Evolutionary conservation across 2,329 filamentous ascomycete species (phyloP), one percentile per base, ranked within the genome.

Genomic region (Elsinoe ampelina): DNA sequence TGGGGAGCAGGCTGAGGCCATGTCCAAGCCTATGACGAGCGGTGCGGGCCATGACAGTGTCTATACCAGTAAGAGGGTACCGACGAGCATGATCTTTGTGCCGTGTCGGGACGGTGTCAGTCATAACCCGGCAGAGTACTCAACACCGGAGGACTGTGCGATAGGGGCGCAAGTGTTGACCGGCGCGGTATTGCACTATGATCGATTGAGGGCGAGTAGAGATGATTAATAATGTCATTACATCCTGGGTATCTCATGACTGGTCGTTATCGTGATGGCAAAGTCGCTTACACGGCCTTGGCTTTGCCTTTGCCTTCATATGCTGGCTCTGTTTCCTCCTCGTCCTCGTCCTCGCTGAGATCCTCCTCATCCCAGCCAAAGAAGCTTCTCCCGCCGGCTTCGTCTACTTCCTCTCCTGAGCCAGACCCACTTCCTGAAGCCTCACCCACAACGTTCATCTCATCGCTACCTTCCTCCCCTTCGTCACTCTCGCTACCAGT

Each of bases 301-400:
- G 59, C 67, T 58, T 64, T 68, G 65, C 70, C 64, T 71, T 78
- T 61, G 61, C 74, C 65, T 58, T 72, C 67, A 15, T 61, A 58
- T 12, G 47, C 56, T 3, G 36, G 30, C 13, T 51, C 47, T 38
- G 51, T 20, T 15, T 59, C 60, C 13, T 54, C 58, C n/a, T 58
- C 70, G 3, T 72, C 71, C 8, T 74, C 74, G 12, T 77, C 75
- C 17, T 75, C 72, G 56, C 72, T 75, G 63, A 75, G 71, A 54
- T 70, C 67, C 17, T 68, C 66, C 34, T 91, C 86, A 60, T 90
- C 87, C 71, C 90, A 92, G 0, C 86, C 87, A 63, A 85, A 86
- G 65, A 90, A 88, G 0, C 77, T 74, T 52, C 66, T 67, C n/a
- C 65, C 48, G 10, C 72, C 65, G 34, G 69, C 66, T 2, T 70